Base-by-base conservation (phyloP, 2,329 filamentous ascomycete species). In the Pestalotiopsis sp. region DNA sequence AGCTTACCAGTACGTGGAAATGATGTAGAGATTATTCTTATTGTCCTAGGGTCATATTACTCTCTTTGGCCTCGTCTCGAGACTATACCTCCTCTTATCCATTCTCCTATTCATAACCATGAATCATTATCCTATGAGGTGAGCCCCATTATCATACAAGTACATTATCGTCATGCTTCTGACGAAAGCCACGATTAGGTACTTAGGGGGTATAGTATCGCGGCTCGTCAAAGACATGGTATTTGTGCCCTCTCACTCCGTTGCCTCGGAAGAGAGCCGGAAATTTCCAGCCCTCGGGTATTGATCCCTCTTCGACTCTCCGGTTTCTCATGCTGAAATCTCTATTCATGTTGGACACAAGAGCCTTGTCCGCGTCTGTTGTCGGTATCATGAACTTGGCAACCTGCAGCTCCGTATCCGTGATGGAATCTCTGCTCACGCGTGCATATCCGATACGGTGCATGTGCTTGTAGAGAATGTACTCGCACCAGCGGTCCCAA, bases 401-500 rank as follows among this genome's bases (percentile, higher is more conserved):
- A 39, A 97, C 93, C 85, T 99, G 96, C 67, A 99, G 86, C 82
- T 99, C 96, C 2, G 96, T 99, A 78, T 99, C 96, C 13, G 96
- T 99, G 74, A 99, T 98, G 1, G 93, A 97, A 74, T 91, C 91
- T 74, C 96, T 87, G 75, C 92, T 95, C 65, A 99, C 91, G 66
- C 96, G 86, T 3, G 96, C 96, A 79, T 99, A 99, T 1, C 94
- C 95, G 0, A 92, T 91, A 70, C 95, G 88, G 81, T 91, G 91
- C 71, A 99, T 82, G 13, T 91, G 91, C 85, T 98, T 98, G 86
- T 94, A 99, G 31, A 99, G 84, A 72, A 99, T 98, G 81, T 99
- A 99, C 84, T 99, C 95, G 84, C 96, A 99, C 96, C 96, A 99
- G 67, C 96, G 87, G 80, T 99, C 96, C 94, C 94, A 97, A 79